A percentile compares a stretch with the other conserved stretches of the same genome.
phyloP scores from a whole-genome alignment of 2,329 filamentous ascomycete species.

The Aspergillus pseudoglaucus region DNA sequence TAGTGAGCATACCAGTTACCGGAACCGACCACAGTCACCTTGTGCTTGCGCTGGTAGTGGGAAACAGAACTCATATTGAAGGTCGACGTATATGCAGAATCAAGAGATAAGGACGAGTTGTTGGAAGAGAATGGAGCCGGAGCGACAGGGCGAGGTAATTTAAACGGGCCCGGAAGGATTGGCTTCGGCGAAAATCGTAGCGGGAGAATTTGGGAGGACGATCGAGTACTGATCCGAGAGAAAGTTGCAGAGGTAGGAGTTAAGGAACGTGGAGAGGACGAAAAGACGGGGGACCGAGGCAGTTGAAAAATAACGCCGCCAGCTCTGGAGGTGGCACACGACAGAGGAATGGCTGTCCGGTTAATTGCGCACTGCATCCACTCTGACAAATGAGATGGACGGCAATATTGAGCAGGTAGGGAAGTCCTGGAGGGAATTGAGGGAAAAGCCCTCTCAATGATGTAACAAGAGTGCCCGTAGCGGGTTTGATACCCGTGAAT shows the following conservation, averaged over 20 bases:
- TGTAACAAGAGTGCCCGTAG: conserved; percentile 4
- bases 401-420: neutral
- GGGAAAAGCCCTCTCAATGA: conserved; percentile 2
- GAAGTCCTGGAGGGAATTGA: neutral
- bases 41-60: conserved; percentile 31
- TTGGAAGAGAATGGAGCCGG: conserved; percentile 5
- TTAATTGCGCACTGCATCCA: conserved; percentile 15
- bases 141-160: conserved; percentile 8
- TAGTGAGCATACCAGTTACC: conserved; percentile 72
- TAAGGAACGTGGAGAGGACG: conserved; percentile 12
- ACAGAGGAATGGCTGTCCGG: conserved; percentile 20
- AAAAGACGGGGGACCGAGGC: conserved; percentile 24
- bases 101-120: conserved; percentile 13
- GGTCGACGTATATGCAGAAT: neutral
- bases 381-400: conserved; percentile 1
- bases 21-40: conserved; percentile 74
- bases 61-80: conserved; percentile 27
- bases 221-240: neutral
- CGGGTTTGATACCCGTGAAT: conserved; percentile 13
- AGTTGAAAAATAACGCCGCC: conserved; percentile 5
- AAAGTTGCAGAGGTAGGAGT: neutral
- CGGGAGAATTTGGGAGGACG: neutral
- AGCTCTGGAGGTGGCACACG: conserved; percentile 8
- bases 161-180: conserved; percentile 13
- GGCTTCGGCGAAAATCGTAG: conserved; percentile 6